Evolutionary conservation across 148 eudicot genomes (phyloP), one percentile per base, ranked within the genome.

Genomic region (Rhododendron williamsianum): DNA sequence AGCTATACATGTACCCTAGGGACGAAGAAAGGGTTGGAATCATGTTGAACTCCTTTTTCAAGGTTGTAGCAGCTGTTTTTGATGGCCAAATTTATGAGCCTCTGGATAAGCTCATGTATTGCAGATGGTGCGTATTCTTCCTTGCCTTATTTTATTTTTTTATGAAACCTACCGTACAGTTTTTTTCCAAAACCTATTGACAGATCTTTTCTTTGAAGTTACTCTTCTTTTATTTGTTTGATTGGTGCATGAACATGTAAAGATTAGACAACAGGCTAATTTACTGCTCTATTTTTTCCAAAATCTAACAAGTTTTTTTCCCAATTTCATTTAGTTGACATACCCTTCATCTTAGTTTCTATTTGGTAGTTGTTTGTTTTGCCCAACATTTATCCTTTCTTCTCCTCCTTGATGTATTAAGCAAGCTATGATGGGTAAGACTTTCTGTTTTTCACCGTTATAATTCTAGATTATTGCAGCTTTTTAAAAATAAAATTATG

Each of bases 51-150:
- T 88, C 92, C 48, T 85, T 90, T 48, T 88, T 76, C 84, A 80
- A 87, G 56, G 87, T 91, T 82, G 73, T 90, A 45, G 92, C 86
- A 41, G 94, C 84, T 27, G 86, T 86, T 8, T 89, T 90, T 82
- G 90, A 86, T 80, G 94, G 91, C 43, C 90, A 87, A 65, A 84
- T 23, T 86, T 88, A 54, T 85, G 86, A 45, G 76, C 10, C 87
- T 48, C 80, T 89, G 67, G 88, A 89, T 56, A 67, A 60, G 45
- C 92, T 92, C 76, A 43, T 83, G 4, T 6, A 27, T 79, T 72
- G 46, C 94, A 88, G 76, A 90, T 38, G 96, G 98, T 95, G 81
- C 63, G 89, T 60, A 67, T 49, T 80, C 69, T 49, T 80, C 69
- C 48, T 49, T 30, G 5, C 76, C 84, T 36, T 38, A 27, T 38